Evolutionary conservation across 2,329 filamentous ascomycete genomes (phyloP).

Genomic region (Alternaria triticina): DNA sequence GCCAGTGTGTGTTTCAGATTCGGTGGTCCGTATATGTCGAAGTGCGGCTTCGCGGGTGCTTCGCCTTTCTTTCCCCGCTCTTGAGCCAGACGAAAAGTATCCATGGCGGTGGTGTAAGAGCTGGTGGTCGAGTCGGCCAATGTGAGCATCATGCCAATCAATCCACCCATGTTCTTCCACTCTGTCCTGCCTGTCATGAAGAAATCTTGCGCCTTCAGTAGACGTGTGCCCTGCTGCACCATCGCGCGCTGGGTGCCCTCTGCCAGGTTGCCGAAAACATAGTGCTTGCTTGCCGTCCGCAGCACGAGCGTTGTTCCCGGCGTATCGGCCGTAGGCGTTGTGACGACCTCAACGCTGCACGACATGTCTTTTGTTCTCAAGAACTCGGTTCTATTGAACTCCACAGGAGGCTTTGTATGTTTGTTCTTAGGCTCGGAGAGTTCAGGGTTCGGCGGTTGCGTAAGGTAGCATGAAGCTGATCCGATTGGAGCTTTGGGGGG

Average conservation of each 20-base stretch:
- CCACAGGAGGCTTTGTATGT: not conserved
- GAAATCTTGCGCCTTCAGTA: constrained; percentile 74
- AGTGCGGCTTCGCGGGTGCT: constrained; percentile 32
- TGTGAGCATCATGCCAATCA: constrained; percentile 85
- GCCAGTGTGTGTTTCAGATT: constrained; percentile 83
- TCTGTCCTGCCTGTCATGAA: constrained; percentile 81
- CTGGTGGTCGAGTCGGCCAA: constrained; percentile 71
- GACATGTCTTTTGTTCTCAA: constrained; percentile 63
- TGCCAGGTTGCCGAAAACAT: constrained; percentile 80
- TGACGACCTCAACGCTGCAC: constrained; percentile 75
- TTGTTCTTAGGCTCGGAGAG: not conserved
- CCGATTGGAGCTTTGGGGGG: not conserved
- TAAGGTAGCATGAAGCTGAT: constrained; percentile 1
- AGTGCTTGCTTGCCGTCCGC: constrained; percentile 74
- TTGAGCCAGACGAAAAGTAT: constrained; percentile 28
- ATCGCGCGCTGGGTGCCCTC: constrained; percentile 86
- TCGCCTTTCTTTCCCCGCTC: constrained; percentile 18
- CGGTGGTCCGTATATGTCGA: constrained; percentile 74
- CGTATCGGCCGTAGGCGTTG: constrained; percentile 86
- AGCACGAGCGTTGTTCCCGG: constrained; percentile 78
- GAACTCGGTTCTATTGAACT: not conserved
- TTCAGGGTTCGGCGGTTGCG: constrained; percentile 15
- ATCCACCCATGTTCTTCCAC: constrained; percentile 79
- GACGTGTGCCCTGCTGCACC: constrained; percentile 68
- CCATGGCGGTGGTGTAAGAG: constrained; percentile 55